phyloP scores from a whole-genome alignment of 768 basidiomycete species.

The Termitomyces sp. region DNA sequence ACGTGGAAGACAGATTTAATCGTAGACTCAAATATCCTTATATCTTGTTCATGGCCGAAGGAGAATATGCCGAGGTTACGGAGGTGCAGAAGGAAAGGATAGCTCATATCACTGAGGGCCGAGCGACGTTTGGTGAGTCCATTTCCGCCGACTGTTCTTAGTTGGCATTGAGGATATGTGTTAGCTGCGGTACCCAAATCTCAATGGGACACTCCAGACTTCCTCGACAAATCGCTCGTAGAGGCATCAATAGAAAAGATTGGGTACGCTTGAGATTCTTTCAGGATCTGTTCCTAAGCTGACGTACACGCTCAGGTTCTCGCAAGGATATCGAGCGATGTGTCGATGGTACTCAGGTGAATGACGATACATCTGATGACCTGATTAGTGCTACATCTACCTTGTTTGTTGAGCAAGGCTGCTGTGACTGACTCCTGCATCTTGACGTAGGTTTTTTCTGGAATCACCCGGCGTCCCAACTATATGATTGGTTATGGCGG shows the following conservation, averaged over 20 bases:
- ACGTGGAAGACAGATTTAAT: conserved; percentile 26
- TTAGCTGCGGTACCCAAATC: conserved; percentile 17
- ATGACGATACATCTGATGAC: background rate
- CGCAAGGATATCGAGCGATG: conserved; percentile 24
- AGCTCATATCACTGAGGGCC: conserved; percentile 20
- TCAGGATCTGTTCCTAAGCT: background rate
- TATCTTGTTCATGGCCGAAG: conserved; percentile 22
- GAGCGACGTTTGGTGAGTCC: conserved; percentile 21
- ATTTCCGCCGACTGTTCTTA: background rate
- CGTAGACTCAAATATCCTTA: conserved; percentile 24
- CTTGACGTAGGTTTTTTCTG: conserved; percentile 22
- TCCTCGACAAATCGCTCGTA: conserved; percentile 17
- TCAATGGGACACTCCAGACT: conserved; percentile 20
- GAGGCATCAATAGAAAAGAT: conserved; percentile 19
- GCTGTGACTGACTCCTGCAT: background rate
- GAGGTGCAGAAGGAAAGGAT: conserved; percentile 20
- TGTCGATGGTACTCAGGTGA: conserved; percentile 26
- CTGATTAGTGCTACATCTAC: background rate
- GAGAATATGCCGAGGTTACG: conserved; percentile 17
- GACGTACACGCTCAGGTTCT: conserved; percentile 15
- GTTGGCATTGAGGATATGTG: background rate
- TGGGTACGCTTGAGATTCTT: conserved; percentile 13
- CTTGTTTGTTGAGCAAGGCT: background rate
- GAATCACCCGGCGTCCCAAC: conserved; percentile 20
- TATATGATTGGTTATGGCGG: conserved; percentile 25